Base-by-base conservation (phyloP, 31 red algal species). In the Odonthalia washingtoniensis region DNA sequence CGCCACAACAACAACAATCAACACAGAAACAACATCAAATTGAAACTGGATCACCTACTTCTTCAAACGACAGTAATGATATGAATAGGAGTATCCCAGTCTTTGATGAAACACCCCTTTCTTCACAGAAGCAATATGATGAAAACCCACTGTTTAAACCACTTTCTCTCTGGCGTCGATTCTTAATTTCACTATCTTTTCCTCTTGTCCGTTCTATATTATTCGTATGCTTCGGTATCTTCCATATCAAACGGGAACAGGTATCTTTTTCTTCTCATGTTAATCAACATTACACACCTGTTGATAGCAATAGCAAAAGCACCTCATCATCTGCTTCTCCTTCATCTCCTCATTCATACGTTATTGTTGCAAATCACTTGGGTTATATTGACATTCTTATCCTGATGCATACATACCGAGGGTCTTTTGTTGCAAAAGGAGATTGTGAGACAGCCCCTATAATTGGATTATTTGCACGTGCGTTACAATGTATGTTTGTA, bases 401-500 rank as follows among this genome's bases (percentile, higher is more conserved):
- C 17, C 82, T 97, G 21, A 81, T 90, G 37, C 83, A 83, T 77
- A 66, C 76, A 46, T 97, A 85, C 80, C 81, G 62, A 30, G 83
- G 84, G 41, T 89, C 92, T 6, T 97, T 97, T 89, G 95, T 97
- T 28, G 84, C 95, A 1, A 97, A 97, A 38, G 95, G 89, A 43
- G 85, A 88, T 1, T 73, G 94, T 31, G 87, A 88, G 32, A 39
- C 42, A 12, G 49, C 82, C 2, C 88, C 86, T 3, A 66, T 97
- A 36, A 41, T 97, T 52, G 95, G 95, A n/a, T 82, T 46, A n/a
- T 41, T 97, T 66, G 95, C 95, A 33, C 82, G 88, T 35, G 95
- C 92, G 3, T 70, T 97, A 38, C 95, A 97, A 70, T 97, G 95
- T 69, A 84, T 97, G 80, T 97, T 94, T 89, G 91, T 97, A 5